phyloP scores from a whole-genome alignment of 1,139 yeast species.

The Suhomyces anneliseae region DNA sequence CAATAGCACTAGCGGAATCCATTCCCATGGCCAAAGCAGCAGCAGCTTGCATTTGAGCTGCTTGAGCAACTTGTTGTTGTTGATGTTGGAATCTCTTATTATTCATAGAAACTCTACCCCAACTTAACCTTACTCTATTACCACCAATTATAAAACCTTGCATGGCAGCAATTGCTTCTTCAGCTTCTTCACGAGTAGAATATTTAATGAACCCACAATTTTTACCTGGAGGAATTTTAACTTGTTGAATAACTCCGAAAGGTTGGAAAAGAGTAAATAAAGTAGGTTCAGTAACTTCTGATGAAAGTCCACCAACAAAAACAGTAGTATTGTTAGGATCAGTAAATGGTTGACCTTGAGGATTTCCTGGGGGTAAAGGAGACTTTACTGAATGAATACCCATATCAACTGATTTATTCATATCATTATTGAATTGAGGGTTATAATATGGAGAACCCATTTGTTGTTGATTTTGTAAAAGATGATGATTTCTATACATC shows the following conservation, averaged over 20 bases:
- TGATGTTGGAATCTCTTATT: slow-evolving; percentile 38
- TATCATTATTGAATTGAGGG: neutral
- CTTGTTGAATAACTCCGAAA: slow-evolving; percentile 81
- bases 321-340: slow-evolving; percentile 90
- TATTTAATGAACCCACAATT: slow-evolving; percentile 94
- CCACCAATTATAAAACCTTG: slow-evolving; percentile 91
- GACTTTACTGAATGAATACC: slow-evolving; percentile 4
- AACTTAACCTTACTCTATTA: slow-evolving; percentile 77
- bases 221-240: slow-evolving; percentile 87
- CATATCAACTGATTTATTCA: neutral
- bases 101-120: slow-evolving; percentile 67
- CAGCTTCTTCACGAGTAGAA: slow-evolving; percentile 77
- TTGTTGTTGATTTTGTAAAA: slow-evolving; percentile 2
- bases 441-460: slow-evolving; percentile 5
- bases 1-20: slow-evolving; percentile 33
- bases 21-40: slow-evolving; percentile 39
- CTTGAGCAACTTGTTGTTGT: slow-evolving; percentile 34
- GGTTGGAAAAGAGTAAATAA: slow-evolving; percentile 73
- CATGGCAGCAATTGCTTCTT: slow-evolving; percentile 86
- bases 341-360: slow-evolving; percentile 35
- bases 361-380: slow-evolving; percentile 3
- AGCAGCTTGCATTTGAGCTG: slow-evolving; percentile 37
- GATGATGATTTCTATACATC: slow-evolving; percentile 6
- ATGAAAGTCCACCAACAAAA: slow-evolving; percentile 87
- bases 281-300: slow-evolving; percentile 74